A percentile compares a stretch with the other conserved stretches of the same genome.
Conservation (phyloP, 2,329 filamentous ascomycete species). For the Cladosporium cucumerinum region DNA sequence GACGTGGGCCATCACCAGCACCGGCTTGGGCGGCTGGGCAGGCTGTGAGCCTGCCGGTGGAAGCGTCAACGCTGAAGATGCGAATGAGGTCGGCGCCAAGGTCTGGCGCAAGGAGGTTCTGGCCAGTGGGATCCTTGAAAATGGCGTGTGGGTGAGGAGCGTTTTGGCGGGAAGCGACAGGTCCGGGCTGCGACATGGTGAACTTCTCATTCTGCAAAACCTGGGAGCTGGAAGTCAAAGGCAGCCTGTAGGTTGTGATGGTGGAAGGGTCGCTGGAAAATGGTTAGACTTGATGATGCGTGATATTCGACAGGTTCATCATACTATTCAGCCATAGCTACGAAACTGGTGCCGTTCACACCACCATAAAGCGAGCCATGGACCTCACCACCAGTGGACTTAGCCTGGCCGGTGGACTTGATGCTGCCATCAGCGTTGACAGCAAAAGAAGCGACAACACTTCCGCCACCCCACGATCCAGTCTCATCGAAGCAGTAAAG, state of each 20-base stretch:
- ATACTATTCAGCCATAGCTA: constrained; percentile 18
- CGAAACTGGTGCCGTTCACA: constrained; percentile 12
- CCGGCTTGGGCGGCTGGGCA: constrained; percentile 20
- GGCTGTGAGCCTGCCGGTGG: constrained; percentile 21
- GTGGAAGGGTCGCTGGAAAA: constrained; percentile 24
- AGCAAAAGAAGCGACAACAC: constrained; percentile 12
- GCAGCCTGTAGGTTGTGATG: constrained; percentile 36
- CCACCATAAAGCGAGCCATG: constrained; percentile 16
- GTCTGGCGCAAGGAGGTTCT: constrained; percentile 31
- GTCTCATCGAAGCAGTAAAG: constrained; percentile 19
- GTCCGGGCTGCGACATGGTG: constrained; percentile 24
- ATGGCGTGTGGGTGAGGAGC: constrained; percentile 55
- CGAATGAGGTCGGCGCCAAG: constrained; percentile 33
- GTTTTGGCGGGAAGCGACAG: constrained; percentile 48
- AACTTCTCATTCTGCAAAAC: constrained; percentile 28
- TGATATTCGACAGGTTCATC: background rate
- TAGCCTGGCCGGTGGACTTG: constrained; percentile 11
- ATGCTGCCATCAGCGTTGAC: constrained; percentile 6
- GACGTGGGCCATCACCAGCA: constrained; percentile 30
- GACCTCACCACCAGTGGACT: constrained; percentile 15
- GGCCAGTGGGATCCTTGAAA: constrained; percentile 33
- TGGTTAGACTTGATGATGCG: background rate
- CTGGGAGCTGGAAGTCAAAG: constrained; percentile 28
- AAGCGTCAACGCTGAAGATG: constrained; percentile 25
- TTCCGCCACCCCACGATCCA: constrained; percentile 11